Base-by-base conservation (phyloP, 2,329 filamentous ascomycete genomes). In the Aspergillus puulaauensis region DNA sequence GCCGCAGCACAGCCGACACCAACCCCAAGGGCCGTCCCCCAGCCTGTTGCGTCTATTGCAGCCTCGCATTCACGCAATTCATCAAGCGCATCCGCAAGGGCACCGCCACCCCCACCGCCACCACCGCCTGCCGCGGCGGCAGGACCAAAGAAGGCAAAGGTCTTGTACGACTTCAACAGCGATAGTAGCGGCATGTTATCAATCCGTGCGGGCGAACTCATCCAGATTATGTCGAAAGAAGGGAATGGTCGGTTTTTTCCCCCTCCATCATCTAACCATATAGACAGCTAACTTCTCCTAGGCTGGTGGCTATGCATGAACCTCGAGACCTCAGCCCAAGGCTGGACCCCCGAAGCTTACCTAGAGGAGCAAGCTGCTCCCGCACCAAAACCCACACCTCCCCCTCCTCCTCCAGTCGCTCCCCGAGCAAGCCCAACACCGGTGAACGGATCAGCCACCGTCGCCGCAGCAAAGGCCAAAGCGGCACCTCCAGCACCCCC, bases 221-320 rank as follows among this genome's bases (percentile, higher is more conserved):
- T 99, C 53, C 86, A 96, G 73, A 87, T 99, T 70, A 84, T 96
- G n/a, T 89, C 95, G 70, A 97, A 97, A 76, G 93, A 97, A 76
- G 88, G 84, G 73, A 98, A 98, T 72, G 95, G 93, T 96, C 85
- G 75, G 88, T 21, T 19, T 14, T 35, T 15, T 1, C 15, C 1
- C 19, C 21, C 12, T 4, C 24, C 23, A 31, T 31, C 9, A 9
- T 27, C 24, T 19, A 9, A n/a, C 2, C 31, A 8, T 21, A 8
- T n/a, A 47, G 12, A n/a, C 19, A 35, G 17, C 35, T 51, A 40
- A 37, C 27, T 19, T n/a, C 14, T 19, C 40, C 65, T 31, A 96
- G 93, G 95, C 53, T 99, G 95, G 95, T 98, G 93, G 93, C 82
- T 98, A 47, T 95, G 89, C 62, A 93, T 91, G 79, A 90, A 88